Base-by-base conservation (phyloP, 805 yeast genomes). In the Citeromyces matritensis region DNA sequence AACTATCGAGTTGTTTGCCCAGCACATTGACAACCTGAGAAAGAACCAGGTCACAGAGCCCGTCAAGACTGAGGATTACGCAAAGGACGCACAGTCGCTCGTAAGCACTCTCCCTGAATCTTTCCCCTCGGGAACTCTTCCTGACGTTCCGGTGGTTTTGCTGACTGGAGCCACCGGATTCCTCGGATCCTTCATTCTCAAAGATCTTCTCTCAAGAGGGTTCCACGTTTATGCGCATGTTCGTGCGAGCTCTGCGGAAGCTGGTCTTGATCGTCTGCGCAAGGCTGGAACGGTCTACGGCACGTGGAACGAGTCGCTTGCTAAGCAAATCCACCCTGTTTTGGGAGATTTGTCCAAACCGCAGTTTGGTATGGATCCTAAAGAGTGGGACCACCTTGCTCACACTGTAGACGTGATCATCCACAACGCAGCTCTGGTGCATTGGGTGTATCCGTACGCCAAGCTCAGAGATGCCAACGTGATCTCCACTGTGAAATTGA, bases 361-460 rank as follows among this genome's bases (percentile, higher is more conserved):
- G n/a, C 63, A 77, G 28, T 76, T 91, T 49, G 98, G 96, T 0
- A 46, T 83, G 33, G 41, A 56, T 11, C 63, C 64, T 24, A 50
- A 43, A 3, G 57, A 59, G 23, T 91, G 95, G 94, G 28, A 41
- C 2, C 30, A 44, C 6, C 64, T 91, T 36, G 57, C 72, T 7
- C 53, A 67, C 10, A 55, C 60, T 1, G 61, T 88, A 35, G 98
- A 93, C 52, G 76, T 77, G 3, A 74, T 91, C 32, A 70, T 91
- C 38, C 99, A 91, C 54, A 91, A 91, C 44, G 98, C 97, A 60
- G 99, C 99, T 11, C 63, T 86, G 38, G 99, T 91, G 25, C 98
- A 91, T 53, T 91, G 99, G 99, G 95, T 86, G 2, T 91, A 81
- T 52, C 97, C 98, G 17, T 91, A 91, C 56, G 58, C 78, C 30